phyloP scores from a whole-genome alignment of 2,329 filamentous ascomycete genomes.

The Coniochaeta sp. region DNA sequence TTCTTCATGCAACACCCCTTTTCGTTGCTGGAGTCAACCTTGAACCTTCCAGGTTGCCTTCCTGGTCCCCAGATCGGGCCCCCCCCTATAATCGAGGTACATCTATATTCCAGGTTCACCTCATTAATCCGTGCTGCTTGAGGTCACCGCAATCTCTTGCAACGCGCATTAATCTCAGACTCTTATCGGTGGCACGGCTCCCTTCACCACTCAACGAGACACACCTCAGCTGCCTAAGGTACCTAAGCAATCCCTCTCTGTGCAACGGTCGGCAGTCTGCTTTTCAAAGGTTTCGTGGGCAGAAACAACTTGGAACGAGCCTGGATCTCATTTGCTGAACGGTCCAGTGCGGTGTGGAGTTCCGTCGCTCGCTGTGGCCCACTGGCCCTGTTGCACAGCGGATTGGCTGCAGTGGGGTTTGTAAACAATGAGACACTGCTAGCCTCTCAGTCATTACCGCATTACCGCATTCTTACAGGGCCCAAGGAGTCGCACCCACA shows the following conservation, averaged over 20 bases:
- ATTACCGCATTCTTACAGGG: background rate
- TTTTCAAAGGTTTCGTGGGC: no score
- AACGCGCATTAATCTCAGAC: background rate
- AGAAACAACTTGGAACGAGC: slow-evolving; percentile 1
- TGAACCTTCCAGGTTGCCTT: no score
- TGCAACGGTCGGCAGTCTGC: background rate
- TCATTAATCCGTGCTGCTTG: background rate
- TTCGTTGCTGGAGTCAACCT: background rate
- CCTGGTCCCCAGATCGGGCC: background rate
- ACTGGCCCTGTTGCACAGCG: background rate
- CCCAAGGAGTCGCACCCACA: background rate
- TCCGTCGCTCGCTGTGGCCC: background rate
- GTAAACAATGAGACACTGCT: slow-evolving; percentile 3
- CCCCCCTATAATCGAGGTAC: background rate
- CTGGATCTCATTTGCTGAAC: background rate
- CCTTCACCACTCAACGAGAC: background rate
- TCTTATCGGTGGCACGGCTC: background rate
- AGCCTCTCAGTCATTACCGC: background rate
- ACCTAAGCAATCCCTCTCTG: background rate
- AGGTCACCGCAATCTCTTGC: background rate
- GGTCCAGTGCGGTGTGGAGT: background rate
- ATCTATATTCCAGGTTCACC: background rate
- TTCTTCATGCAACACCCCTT: background rate
- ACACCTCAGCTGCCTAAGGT: background rate
- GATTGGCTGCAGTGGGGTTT: background rate